Conservation (phyloP, 345 rosid genomes). For the Citrus sinensis region DVS_A1.0 CM039165.1:29776501-29777000, state of each 20-base stretch:
- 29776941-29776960: neutral
- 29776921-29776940: neutral
- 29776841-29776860: conserved; percentile 51
- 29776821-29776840: conserved; percentile 22
- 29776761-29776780: too few relatives aligned
- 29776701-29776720: neutral
- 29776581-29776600: neutral
- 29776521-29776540: neutral
- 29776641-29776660: conserved; percentile 34
- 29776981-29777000: conserved; percentile 61
- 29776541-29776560: neutral
- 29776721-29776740: neutral
- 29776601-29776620: conserved; percentile 28
- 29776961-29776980: neutral
- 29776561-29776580: neutral
- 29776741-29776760: neutral
- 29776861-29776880: conserved; percentile 15
- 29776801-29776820: conserved; percentile 22
- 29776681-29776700: too few relatives aligned
- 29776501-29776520: too few relatives aligned
- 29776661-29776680: neutral
- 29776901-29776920: neutral
- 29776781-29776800: conserved; percentile 14
- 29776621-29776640: conserved; percentile 40
- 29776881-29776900: neutral